Base-by-base conservation (phyloP, 495 filamentous ascomycete species). In the Daldinia caldariorum region DNA sequence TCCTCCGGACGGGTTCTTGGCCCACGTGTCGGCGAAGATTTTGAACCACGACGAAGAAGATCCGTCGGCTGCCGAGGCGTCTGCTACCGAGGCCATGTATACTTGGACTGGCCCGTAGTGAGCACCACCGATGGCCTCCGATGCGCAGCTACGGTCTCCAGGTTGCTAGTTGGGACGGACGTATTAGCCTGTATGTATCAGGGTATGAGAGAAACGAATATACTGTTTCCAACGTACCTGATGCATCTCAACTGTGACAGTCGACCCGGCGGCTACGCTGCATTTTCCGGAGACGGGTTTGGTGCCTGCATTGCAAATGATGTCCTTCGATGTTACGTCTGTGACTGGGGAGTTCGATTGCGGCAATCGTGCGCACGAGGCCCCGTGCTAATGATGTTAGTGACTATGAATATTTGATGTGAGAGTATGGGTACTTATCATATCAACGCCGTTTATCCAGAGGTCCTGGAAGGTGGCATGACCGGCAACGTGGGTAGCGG, bases 401-500 rank as follows among this genome's bases (percentile, higher is more conserved):
- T 58, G 54, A 53, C 10, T 32, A 22, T 26, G 1, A 4, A n/a
- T 1, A 53, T 29, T 2, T 2, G 29, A 5, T 0, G 22, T 32
- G 0, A 43, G 20, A 45, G 35, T 47, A 20, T 56, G n/a, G n/a
- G n/a, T n/a, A 81, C 80, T 73, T 81, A 82, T 82, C 78, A 78
- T 80, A 66, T 86, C 84, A 7, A 79, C 77, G 10, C 81, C 83
- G 50, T 85, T 74, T 12, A 85, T 73, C 82, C 82, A 85, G 59
- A 86, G 79, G 47, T 84, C 73, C 59, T 86, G 84, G 78, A 85
- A 86, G 51, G 78, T 83, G 34, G 84, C 81, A 59, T 86, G 84
- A 39, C 80, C 81, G 14, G 80, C 75, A 39, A 76, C 80, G 20
- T 80, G 58, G 9, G 74, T 73, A 29, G 75, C 77, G 26, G 70